Conservation (phyloP, 2,329 filamentous ascomycete genomes). For the Colletotrichum sp. region DNA sequence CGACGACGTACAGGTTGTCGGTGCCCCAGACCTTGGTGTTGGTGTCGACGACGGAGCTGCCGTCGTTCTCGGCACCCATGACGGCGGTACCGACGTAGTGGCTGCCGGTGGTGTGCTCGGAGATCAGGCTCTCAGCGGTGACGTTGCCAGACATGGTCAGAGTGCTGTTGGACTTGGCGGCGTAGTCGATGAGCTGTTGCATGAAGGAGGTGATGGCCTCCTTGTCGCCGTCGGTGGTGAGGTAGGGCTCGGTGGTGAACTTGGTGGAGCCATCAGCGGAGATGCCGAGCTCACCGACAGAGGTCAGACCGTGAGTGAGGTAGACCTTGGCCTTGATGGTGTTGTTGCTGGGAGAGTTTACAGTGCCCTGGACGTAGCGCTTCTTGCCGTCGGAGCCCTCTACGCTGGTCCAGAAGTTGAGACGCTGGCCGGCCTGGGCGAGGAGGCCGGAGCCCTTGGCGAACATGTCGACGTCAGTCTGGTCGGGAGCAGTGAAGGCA, state of each 20-base stretch:
- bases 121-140: slow-evolving; percentile 28
- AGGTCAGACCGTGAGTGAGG: slow-evolving; percentile 54
- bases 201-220: slow-evolving; percentile 32
- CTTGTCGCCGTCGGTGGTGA: slow-evolving; percentile 31
- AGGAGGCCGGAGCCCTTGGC: slow-evolving; percentile 42
- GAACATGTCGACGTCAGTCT: slow-evolving; percentile 35
- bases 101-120: slow-evolving; percentile 28
- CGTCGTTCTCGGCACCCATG: slow-evolving; percentile 54
- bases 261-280: slow-evolving; percentile 44
- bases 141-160: slow-evolving; percentile 25
- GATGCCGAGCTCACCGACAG: slow-evolving; percentile 50
- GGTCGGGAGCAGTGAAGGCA: slow-evolving; percentile 24
- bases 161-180: slow-evolving; percentile 25
- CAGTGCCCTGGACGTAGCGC: slow-evolving; percentile 49
- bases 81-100: slow-evolving; percentile 44
- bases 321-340: slow-evolving; percentile 53
- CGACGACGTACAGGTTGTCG: slow-evolving; percentile 66
- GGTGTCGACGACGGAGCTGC: slow-evolving; percentile 59
- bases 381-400: slow-evolving; percentile 42
- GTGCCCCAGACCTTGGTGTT: slow-evolving; percentile 65
- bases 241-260: slow-evolving; percentile 41
- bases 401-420: slow-evolving; percentile 52
- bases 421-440: slow-evolving; percentile 47
- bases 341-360: slow-evolving; percentile 44
- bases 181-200: slow-evolving; percentile 28